Evolutionary conservation across 2,329 filamentous ascomycete species (phyloP), one percentile per base, ranked within the genome.

Genomic region (Penicillium sclerotiorum): DNA sequence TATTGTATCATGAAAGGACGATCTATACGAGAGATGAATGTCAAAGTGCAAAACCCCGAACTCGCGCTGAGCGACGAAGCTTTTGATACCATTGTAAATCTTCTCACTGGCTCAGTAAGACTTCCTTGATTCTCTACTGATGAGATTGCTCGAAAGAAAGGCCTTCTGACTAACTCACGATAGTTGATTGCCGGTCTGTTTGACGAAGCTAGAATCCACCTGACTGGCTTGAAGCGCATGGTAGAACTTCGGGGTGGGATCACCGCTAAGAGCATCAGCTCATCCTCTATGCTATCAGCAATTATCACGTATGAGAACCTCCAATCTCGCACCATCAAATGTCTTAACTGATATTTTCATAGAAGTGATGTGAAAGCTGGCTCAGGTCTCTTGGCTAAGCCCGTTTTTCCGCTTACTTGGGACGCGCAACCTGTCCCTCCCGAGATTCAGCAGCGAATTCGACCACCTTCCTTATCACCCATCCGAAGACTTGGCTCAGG

Each of bases 1-100:
- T 72, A 72, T 36, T 71, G 67, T 56, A 55, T 65, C 22, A 70
- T 72, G 64, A 73, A 73, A 49, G 65, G 59, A 12, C 66, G 64
- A 53, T 66, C 67, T 32, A 68, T 69, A 38, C 60, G 39, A 33
- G 64, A 65, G 49, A 68, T 69, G 62, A 68, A 67, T 43, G 51
- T 41, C 12, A 72, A 65, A 54, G 49, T 71, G 33, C 45, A 50
- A 27, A 59, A 69, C 53, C 65, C 65, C 18, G 41, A 47, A 17
- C 52, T 55, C 22, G 55, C 62, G 17, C 52, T 68, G 23, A 66
- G 60, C 36, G 57, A 71, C 45, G 63, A 66, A 43, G 65, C 69
- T 9, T 63, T 74, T 49, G 66, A 70, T 45, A 71, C 68, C 7
- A 69, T 72, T 44, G 59, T 72, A 39, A 69, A 66, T 21, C 62